phyloP scores from a whole-genome alignment of 495 filamentous ascomycete genomes.

The Zalerion maritima region DNA sequence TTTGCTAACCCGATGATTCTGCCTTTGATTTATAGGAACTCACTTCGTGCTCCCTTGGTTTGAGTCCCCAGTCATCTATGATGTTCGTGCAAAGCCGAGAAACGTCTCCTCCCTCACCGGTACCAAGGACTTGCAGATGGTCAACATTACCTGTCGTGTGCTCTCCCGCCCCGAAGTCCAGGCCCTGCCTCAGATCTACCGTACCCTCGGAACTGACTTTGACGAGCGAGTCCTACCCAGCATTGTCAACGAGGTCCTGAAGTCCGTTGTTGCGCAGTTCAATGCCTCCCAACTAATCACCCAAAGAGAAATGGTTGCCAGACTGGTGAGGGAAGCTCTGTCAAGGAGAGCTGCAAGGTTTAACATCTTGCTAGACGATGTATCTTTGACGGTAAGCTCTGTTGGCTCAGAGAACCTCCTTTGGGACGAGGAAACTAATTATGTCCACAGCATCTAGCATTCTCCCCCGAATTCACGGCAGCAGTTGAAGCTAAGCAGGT shows the following conservation, averaged over 20 bases:
- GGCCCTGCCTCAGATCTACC: constrained; percentile 88
- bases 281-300: constrained; percentile 97
- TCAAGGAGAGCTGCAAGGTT: constrained; percentile 83
- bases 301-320: constrained; percentile 89
- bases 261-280: constrained; percentile 98
- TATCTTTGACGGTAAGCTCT: constrained; percentile 75
- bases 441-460: constrained; percentile 69
- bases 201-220: constrained; percentile 89
- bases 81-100: constrained; percentile 92
- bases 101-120: constrained; percentile 95
- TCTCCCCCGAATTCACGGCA: constrained; percentile 98
- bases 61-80: constrained; percentile 91
- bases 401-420: constrained; percentile 1
- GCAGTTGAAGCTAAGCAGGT: constrained; percentile 99
- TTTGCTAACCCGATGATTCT: constrained; percentile 1
- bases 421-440: constrained; percentile 7
- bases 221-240: constrained; percentile 93
- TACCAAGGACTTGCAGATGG: constrained; percentile 99
- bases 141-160: constrained; percentile 99
- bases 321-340: constrained; percentile 83
- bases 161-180: constrained; percentile 79
- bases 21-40: constrained; percentile 48
- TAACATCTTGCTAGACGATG: constrained; percentile 95
- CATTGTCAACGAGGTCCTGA: constrained; percentile 96
- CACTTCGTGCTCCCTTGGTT: constrained; percentile 91